Evolutionary conservation across 208 protist genomes (phyloP).

Genomic region (Zelonia costaricensis): DNA sequence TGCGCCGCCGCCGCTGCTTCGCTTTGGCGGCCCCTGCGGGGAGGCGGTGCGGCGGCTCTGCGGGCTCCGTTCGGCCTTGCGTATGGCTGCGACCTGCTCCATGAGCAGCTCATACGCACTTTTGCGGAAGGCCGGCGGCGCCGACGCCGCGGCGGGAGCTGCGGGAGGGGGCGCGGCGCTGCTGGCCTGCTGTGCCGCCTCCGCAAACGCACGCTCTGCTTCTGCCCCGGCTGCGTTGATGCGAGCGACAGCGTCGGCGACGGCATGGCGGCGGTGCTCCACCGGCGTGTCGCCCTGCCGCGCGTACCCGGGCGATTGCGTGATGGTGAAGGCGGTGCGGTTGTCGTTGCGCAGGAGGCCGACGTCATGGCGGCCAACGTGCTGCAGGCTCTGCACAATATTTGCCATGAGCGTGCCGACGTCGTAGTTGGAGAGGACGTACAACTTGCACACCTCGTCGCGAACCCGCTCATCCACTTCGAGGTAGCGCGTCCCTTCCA

Average conservation of each 20-base stretch:
- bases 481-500: conserved; percentile 63
- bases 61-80: conserved; percentile 2
- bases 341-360: conserved; percentile 79
- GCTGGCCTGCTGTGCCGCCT: conserved; percentile 5
- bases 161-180: neutral
- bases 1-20: neutral
- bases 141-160: neutral
- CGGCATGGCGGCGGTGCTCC: conserved; percentile 45
- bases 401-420: conserved; percentile 63
- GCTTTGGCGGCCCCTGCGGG: neutral
- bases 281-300: conserved; percentile 27
- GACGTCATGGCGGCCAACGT: conserved; percentile 80
- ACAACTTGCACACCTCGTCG: conserved; percentile 68
- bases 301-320: conserved; percentile 69
- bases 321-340: conserved; percentile 78
- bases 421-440: conserved; percentile 79
- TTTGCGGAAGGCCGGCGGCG: conserved; percentile 31
- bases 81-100: conserved; percentile 30
- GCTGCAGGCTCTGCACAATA: conserved; percentile 67
- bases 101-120: conserved; percentile 56
- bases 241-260: conserved; percentile 55
- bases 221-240: conserved; percentile 50
- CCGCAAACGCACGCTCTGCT: conserved; percentile 38
- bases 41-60: conserved; percentile 7
- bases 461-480: conserved; percentile 72